Conservation (phyloP, 768 basidiomycete species). For the Termitomyces sp. region DNA sequence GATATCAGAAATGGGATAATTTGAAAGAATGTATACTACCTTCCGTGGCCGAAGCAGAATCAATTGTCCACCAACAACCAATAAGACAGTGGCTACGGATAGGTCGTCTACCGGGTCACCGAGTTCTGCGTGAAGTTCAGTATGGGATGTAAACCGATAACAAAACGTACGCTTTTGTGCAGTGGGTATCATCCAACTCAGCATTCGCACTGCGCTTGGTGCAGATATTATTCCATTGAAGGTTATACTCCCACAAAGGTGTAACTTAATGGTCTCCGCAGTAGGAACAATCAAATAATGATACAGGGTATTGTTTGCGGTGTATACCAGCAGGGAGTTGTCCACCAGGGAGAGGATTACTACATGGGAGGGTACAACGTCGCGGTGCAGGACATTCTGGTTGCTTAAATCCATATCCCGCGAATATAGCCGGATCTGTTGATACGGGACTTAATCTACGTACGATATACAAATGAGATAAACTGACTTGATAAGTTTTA, state of each 20-base stretch:
- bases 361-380: slow-evolving; percentile 69
- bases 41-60: slow-evolving; percentile 87
- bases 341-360: slow-evolving; percentile 90
- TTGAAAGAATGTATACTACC: slow-evolving; percentile 29
- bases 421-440: slow-evolving; percentile 87
- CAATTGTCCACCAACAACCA: slow-evolving; percentile 91
- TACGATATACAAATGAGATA: background rate
- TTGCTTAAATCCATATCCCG: slow-evolving; percentile 84
- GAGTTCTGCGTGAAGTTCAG: slow-evolving; percentile 50
- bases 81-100: slow-evolving; percentile 88
- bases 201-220: slow-evolving; percentile 77
- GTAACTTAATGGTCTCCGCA: slow-evolving; percentile 74
- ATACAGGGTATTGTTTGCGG: slow-evolving; percentile 85
- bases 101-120: slow-evolving; percentile 94
- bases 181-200: slow-evolving; percentile 96
- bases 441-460: background rate
- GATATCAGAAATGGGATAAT: background rate
- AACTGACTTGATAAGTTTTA: slow-evolving; percentile 67
- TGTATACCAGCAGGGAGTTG: slow-evolving; percentile 92
- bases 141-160: background rate
- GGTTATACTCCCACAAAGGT: slow-evolving; percentile 91
- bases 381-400: slow-evolving; percentile 78
- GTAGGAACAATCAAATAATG: slow-evolving; percentile 92
- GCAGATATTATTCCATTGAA: slow-evolving; percentile 86
- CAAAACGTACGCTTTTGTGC: slow-evolving; percentile 79